Percentiles rank a stretch among this genome's conserved stretches.
Conservation (phyloP, 805 yeast genomes). For the Candida krabiensis region DNA sequence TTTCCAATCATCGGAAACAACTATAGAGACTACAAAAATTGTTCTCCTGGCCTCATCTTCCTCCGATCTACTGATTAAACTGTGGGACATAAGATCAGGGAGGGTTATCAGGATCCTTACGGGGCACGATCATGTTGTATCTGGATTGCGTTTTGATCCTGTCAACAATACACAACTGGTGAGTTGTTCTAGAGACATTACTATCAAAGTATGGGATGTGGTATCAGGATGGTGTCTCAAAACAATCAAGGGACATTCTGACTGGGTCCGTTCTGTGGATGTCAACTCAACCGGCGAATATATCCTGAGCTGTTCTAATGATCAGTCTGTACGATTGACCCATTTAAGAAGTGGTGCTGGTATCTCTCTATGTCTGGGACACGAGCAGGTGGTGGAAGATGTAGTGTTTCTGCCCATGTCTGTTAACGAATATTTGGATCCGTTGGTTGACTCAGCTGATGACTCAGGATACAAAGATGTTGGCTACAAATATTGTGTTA, state of each 20-base stretch:
- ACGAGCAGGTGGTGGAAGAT: slow-evolving; percentile 79
- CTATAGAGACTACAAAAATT: slow-evolving; percentile 18
- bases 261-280: slow-evolving; percentile 80
- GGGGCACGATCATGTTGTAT: slow-evolving; percentile 89
- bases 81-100: slow-evolving; percentile 58
- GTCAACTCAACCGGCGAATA: slow-evolving; percentile 50
- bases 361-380: slow-evolving; percentile 67
- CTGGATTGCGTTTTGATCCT: slow-evolving; percentile 55
- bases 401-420: slow-evolving; percentile 62
- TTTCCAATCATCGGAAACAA: slow-evolving; percentile 50
- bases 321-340: slow-evolving; percentile 68
- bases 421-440: slow-evolving; percentile 50
- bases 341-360: slow-evolving; percentile 68
- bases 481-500: slow-evolving; percentile 71
- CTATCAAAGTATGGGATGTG: slow-evolving; percentile 67
- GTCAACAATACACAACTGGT: slow-evolving; percentile 48
- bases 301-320: slow-evolving; percentile 74
- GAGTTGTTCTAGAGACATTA: slow-evolving; percentile 63
- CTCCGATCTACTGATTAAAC: slow-evolving; percentile 54
- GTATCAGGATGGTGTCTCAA: slow-evolving; percentile 64
- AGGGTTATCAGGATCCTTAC: slow-evolving; percentile 52
- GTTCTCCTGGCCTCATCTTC: slow-evolving; percentile 50
- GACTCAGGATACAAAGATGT: slow-evolving; percentile 33
- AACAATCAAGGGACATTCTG: slow-evolving; percentile 76
- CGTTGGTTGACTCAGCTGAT: slow-evolving; percentile 29